Conservation (phyloP, 345 rosid species). For the Populus euphratica region DNA sequence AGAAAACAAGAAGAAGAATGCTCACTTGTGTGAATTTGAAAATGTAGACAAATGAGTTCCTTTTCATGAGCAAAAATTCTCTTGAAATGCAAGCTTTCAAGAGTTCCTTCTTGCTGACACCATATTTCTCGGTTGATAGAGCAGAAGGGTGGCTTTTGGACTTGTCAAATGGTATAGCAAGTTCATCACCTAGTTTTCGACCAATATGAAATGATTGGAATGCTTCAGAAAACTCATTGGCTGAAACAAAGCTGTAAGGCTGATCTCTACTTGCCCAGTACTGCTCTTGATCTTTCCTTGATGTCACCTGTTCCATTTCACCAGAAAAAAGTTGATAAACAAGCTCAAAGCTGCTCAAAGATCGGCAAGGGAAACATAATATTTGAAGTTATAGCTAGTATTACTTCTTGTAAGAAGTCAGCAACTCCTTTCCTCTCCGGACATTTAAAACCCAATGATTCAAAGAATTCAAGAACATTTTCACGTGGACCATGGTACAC, state of each 20-base stretch:
- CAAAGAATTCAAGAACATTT: constrained; percentile 63
- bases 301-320: constrained; percentile 43
- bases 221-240: constrained; percentile 54
- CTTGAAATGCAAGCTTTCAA: constrained; percentile 68
- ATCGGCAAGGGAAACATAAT: neutral
- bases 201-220: constrained; percentile 70
- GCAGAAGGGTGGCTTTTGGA: constrained; percentile 73
- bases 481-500: constrained; percentile 77
- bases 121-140: constrained; percentile 59
- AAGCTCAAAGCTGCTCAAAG: neutral
- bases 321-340: neutral
- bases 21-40: constrained; percentile 52
- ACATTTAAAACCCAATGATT: constrained; percentile 58
- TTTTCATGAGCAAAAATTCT: constrained; percentile 82
- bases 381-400: neutral
- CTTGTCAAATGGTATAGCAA: constrained; percentile 66
- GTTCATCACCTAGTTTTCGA: constrained; percentile 54
- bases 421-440: constrained; percentile 85
- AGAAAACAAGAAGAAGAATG: neutral
- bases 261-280: constrained; percentile 60
- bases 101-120: constrained; percentile 56
- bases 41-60: constrained; percentile 73
- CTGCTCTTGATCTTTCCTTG: constrained; percentile 82
- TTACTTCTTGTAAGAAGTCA: constrained; percentile 81
- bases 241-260: constrained; percentile 59